Percentiles rank a stretch among this genome's conserved stretches.
Evolutionary conservation across 2,329 filamentous ascomycete species (phyloP).

Genomic region (Microsporum canis): DNA sequence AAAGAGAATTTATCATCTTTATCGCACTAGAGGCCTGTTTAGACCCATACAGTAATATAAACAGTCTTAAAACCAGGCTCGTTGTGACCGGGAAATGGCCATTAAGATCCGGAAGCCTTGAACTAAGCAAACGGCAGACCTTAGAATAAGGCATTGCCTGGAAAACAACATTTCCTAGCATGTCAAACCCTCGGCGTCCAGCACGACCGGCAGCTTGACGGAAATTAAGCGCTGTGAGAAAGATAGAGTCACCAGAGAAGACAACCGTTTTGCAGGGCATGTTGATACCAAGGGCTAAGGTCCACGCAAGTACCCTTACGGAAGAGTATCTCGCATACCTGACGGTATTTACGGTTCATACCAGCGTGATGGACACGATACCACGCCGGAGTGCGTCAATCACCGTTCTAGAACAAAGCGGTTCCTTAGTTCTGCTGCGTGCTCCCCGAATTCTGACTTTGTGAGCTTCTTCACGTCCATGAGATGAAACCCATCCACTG

Average conservation of each 20-base stretch:
- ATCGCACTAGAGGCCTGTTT: slow-evolving; percentile 51
- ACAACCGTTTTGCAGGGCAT: slow-evolving; percentile 76
- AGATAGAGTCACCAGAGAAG: slow-evolving; percentile 62
- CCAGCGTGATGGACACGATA: slow-evolving; percentile 66
- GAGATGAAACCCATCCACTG: slow-evolving; percentile 54
- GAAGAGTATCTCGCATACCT: slow-evolving; percentile 59
- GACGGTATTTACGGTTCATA: slow-evolving; percentile 66
- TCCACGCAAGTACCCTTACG: slow-evolving; percentile 60
- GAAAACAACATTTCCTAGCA: slow-evolving; percentile 72
- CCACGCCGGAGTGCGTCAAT: slow-evolving; percentile 54
- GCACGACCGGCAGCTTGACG: slow-evolving; percentile 66
- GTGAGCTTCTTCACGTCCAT: slow-evolving; percentile 51
- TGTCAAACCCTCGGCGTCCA: slow-evolving; percentile 67
- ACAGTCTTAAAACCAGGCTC: slow-evolving; percentile 57
- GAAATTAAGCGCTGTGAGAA: slow-evolving; percentile 63
- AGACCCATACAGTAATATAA: slow-evolving; percentile 56
- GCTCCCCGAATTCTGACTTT: slow-evolving; percentile 47
- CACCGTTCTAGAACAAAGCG: slow-evolving; percentile 39
- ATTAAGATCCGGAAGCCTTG: slow-evolving; percentile 58
- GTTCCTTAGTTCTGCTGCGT: slow-evolving; percentile 42
- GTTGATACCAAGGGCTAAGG: slow-evolving; percentile 66
- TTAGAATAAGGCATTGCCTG: slow-evolving; percentile 52
- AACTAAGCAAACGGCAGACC: slow-evolving; percentile 58
- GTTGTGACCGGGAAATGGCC: slow-evolving; percentile 71
- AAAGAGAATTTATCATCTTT: slow-evolving; percentile 51